phyloP scores from a whole-genome alignment of 2,329 filamentous ascomycete species.

The Cercospora citrullina region DNA sequence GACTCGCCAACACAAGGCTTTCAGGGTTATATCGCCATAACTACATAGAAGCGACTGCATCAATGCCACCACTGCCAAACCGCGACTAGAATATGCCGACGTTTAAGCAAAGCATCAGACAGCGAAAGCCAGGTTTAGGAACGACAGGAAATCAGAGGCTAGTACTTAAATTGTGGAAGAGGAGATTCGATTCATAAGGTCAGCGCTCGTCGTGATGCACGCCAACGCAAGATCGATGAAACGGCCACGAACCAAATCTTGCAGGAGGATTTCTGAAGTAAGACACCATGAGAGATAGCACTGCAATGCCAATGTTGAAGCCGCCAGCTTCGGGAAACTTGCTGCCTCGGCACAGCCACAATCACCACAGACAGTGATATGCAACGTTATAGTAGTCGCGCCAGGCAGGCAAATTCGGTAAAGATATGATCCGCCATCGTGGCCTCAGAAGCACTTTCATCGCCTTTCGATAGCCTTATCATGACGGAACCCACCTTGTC shows the following conservation, averaged over 20 bases:
- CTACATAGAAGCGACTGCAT: neutral
- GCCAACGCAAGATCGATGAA: neutral
- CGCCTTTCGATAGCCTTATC: neutral
- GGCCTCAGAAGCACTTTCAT: neutral
- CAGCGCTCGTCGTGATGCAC: neutral
- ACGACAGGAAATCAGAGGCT: neutral
- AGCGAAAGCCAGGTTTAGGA: neutral
- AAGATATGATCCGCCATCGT: neutral
- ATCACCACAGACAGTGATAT: neutral
- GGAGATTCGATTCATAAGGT: neutral
- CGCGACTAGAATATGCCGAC: neutral
- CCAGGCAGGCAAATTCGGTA: neutral
- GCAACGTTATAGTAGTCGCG: neutral
- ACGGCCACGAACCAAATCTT: neutral
- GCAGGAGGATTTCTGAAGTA: neutral
- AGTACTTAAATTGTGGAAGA: neutral
- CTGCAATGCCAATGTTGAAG: neutral
- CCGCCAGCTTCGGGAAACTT: neutral
- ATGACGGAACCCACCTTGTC: neutral
- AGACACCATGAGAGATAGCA: too few relatives aligned
- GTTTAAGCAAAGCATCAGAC: neutral
- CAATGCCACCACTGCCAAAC: neutral
- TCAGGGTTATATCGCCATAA: too few relatives aligned
- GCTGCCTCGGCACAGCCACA: slow-evolving; percentile 11
- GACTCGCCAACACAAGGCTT: too few relatives aligned